Evolutionary conservation across 129 eudicot species (phyloP), one percentile per base, ranked within the genome.

Genomic region (Escallonia rubra): DNA sequence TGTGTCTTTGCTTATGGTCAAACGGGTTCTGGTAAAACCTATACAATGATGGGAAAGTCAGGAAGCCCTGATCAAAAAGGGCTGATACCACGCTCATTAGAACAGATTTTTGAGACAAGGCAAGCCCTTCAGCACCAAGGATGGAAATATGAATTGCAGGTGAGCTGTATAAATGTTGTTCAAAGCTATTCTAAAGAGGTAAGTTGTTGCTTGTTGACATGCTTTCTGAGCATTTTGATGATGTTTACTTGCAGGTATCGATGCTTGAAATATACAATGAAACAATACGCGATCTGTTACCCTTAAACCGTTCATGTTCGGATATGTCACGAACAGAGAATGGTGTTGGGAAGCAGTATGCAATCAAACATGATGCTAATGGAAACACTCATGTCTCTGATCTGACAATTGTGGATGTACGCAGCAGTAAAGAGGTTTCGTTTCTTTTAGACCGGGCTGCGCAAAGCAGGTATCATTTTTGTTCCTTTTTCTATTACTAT

Each of bases 131-230:
- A 80, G 74, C 71, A 80, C 7, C 96, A 87, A 69, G 99, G 99
- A 10, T 94, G 99, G 99, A 94, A 90, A 74, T 94, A 82, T 66
- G 95, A 94, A 65, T 89, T 94, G 99, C 99, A 94, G 96, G 99
- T 90, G 63, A 8, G 82, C 15, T 3, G 39, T 41, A 10, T 58
- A 38, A 34, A 16, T 61, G 53, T 68, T 58, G 10, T 38, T 48
- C 64, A 39, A 58, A 38, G 7, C 10, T 47, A 16, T 51, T 40
- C 41, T 45, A 11, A 12, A 10, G 7, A 11, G 0, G 61, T 8
- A 50, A 12, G 68, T 11, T 49, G 41, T 52, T 72, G n/a, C 51
- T 11, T 60, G 52, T 64, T 57, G 47, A 45, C 53, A 43, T 62
- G 49, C n/a, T 57, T 63, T 69, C 7, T 48, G 59, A 63, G 39